Conservation (phyloP, 495 filamentous ascomycete genomes). For the Aspergillus nidulans region DNA sequence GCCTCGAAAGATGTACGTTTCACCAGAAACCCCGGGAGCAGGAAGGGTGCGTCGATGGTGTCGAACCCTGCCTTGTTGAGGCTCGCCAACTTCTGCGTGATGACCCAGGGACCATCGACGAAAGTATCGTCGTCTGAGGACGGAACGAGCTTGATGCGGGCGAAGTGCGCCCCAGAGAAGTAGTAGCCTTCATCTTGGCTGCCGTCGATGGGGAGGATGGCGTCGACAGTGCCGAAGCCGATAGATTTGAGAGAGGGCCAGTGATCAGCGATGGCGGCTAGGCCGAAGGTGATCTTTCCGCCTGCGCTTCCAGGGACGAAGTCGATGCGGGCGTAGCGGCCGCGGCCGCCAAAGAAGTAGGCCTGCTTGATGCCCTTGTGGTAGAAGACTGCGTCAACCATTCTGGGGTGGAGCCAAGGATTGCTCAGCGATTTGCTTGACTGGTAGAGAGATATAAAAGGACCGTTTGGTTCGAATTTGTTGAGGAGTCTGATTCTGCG, state of each 20-base stretch:
- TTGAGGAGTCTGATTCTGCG: too few relatives aligned
- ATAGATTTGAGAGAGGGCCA: slow-evolving; percentile 33
- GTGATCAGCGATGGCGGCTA: slow-evolving; percentile 31
- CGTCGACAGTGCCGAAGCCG: slow-evolving; percentile 15
- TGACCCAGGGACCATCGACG: slow-evolving; percentile 7
- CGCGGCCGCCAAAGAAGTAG: slow-evolving; percentile 13
- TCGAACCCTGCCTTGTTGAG: slow-evolving; percentile 11
- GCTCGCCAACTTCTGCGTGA: slow-evolving; percentile 6
- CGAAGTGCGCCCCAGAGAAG: slow-evolving; percentile 8
- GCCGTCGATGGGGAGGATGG: slow-evolving; percentile 2
- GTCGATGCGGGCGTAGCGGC: slow-evolving; percentile 16
- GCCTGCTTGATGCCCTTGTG: slow-evolving; percentile 5
- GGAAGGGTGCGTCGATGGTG: slow-evolving; percentile 15
- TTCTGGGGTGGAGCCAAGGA: neutral
- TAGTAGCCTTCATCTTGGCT: slow-evolving; percentile 7
- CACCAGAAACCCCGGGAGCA: slow-evolving; percentile 6
- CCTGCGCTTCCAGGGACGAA: neutral
- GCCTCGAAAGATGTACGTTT: slow-evolving; percentile 15
- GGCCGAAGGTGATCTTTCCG: slow-evolving; percentile 18
- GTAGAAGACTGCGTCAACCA: slow-evolving; percentile 14
- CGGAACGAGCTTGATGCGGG: slow-evolving; percentile 10
- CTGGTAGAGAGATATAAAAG: neutral
- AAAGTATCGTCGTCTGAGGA: neutral
- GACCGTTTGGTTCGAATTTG: neutral
- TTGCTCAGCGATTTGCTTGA: neutral